Evolutionary conservation across 495 filamentous ascomycete genomes (phyloP).

Genomic region (Neurospora sp.): DNA sequence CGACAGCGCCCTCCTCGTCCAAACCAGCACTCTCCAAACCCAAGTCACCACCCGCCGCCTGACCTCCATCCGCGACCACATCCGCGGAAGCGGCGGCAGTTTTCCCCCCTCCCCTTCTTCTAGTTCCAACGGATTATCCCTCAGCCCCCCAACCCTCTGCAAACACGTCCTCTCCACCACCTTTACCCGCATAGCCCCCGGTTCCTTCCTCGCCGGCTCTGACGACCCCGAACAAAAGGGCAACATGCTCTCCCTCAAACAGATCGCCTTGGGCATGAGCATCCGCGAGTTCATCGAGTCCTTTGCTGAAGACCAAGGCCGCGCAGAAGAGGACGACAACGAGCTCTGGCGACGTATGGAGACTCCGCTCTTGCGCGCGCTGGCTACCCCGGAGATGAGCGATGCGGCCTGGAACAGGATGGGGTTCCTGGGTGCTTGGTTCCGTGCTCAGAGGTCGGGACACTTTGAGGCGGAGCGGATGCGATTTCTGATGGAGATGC

Average conservation of each 20-base stretch:
- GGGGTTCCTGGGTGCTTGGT: neutral
- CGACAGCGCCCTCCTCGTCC: neutral
- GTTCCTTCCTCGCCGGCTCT: neutral
- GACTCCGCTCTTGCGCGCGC: rapidly evolving
- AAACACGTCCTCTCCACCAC: neutral
- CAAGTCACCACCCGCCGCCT: neutral
- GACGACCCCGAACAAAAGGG: neutral
- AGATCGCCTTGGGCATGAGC: neutral
- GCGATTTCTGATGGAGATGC: neutral
- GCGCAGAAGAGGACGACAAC: neutral
- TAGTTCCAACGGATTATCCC: neutral
- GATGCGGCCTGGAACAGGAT: neutral
- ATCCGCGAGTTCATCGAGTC: neutral
- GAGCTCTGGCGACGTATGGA: neutral
- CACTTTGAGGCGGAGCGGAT: neutral
- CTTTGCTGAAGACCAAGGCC: neutral
- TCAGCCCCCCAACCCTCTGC: neutral
- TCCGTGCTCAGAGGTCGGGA: neutral
- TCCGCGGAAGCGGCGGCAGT: neutral
- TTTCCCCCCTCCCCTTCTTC: neutral
- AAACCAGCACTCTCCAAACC: neutral
- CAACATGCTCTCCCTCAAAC: neutral
- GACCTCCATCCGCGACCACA: neutral
- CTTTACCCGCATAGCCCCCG: neutral
- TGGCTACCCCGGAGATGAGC: neutral